Conservation (phyloP, 176 grass and related monocot species). For the Olyra latifolia region DNA sequence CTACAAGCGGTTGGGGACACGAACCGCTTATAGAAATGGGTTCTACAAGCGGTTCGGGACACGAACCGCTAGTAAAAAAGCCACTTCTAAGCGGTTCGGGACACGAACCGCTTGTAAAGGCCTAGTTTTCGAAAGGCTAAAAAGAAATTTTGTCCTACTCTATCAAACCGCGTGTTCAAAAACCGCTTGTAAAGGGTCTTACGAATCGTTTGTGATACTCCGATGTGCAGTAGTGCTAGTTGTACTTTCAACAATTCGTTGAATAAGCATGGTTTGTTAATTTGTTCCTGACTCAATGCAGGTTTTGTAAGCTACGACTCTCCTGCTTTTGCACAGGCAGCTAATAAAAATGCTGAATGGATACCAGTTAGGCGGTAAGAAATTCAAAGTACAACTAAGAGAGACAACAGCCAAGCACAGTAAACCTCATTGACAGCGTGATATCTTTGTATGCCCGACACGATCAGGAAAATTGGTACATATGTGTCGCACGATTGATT, state of each 20-base stretch:
- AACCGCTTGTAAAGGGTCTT: too few relatives aligned
- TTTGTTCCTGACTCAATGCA: conserved; percentile 34
- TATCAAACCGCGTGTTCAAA: too few relatives aligned
- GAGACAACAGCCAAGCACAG: conserved; percentile 89
- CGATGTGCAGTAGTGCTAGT: too few relatives aligned
- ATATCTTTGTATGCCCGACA: conserved; percentile 9
- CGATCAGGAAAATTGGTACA: conserved; percentile 51
- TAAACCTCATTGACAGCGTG: conserved; percentile 61
- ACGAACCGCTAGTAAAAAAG: too few relatives aligned
- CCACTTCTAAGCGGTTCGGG: too few relatives aligned
- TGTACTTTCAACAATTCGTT: background rate
- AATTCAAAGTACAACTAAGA: conserved; percentile 99
- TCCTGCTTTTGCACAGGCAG: conserved; percentile 64
- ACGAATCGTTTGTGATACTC: too few relatives aligned
- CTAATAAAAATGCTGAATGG: conserved; percentile 87
- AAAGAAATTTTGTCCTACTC: too few relatives aligned
- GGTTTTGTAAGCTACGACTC: conserved; percentile 98
- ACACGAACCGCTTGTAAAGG: too few relatives aligned
- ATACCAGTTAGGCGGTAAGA: conserved; percentile 87
- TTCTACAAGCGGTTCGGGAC: too few relatives aligned
- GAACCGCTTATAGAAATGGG: too few relatives aligned
- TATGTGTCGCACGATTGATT: conserved; percentile 58
- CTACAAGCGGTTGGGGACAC: too few relatives aligned
- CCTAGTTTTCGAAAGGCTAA: too few relatives aligned
- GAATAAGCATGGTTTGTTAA: conserved; percentile 25